Percentiles rank a stretch among this genome's conserved stretches.
Evolutionary conservation across 176 grass and related monocot species (phyloP).

Genomic region (Luzula sylvatica): DNA sequence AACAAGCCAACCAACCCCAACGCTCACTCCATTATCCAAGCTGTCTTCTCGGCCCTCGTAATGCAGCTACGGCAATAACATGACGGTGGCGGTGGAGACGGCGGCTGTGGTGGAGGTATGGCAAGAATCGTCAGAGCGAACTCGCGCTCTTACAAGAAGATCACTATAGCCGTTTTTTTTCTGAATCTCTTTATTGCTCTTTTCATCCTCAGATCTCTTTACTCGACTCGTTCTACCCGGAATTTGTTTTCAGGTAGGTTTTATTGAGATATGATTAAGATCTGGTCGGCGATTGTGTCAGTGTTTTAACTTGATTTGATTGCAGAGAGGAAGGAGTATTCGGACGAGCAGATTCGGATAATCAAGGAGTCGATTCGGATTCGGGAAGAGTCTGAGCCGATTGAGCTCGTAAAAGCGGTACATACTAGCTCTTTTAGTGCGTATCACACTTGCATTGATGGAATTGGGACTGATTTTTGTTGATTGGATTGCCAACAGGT

Average conservation of each 20-base stretch:
- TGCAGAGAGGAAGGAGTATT: slow-evolving; percentile 22
- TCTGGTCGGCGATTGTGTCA: not conserved
- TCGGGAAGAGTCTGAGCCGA: slow-evolving; percentile 44
- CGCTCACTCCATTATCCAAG: not conserved
- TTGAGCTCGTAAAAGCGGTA: slow-evolving; percentile 72
- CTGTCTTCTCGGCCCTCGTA: slow-evolving; percentile 20
- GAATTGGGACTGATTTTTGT: not conserved
- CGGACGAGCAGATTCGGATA: slow-evolving; percentile 59
- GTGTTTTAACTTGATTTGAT: slow-evolving; percentile 11
- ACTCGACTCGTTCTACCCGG: slow-evolving; percentile 14
- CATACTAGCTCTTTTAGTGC: slow-evolving; percentile 1
- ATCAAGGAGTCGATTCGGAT: slow-evolving; percentile 78
- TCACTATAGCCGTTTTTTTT: slow-evolving; percentile 67
- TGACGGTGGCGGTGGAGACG: slow-evolving; percentile 24
- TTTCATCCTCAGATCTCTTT: slow-evolving; percentile 66
- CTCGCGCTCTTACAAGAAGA: slow-evolving; percentile 63
- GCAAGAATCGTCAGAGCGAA: slow-evolving; percentile 58
- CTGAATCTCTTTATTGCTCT: slow-evolving; percentile 62
- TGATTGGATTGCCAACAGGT: slow-evolving; percentile 34
- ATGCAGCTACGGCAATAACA: slow-evolving; percentile 30
- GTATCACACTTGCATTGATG: not conserved
- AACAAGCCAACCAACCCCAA: not conserved
- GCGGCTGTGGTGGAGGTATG: slow-evolving; percentile 30
- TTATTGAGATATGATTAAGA: not conserved
- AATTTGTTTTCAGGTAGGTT: slow-evolving; percentile 17